These are phyloP conservation scores for Alternaria arborescens DNA, from an alignment of 2,329 filamentous ascomycete genomes.

Conservation along the genomic window DNA sequence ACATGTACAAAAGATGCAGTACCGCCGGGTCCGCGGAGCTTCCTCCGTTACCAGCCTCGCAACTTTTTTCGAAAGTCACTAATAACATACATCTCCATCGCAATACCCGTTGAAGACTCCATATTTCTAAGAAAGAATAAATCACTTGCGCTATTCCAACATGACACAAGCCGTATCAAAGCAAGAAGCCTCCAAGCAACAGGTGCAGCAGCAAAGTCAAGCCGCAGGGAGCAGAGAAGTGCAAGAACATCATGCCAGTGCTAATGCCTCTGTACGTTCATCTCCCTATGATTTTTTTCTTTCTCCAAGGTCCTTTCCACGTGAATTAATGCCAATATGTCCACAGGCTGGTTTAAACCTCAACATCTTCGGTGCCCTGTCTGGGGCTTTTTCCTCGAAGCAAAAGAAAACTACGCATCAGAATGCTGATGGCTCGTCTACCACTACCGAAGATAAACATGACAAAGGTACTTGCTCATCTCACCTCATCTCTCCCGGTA, in stretches of 20 bases:
- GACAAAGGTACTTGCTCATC: slow-evolving; percentile 31
- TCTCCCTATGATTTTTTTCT: background rate
- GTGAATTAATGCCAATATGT: background rate
- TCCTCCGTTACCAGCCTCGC: background rate
- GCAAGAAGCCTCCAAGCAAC: slow-evolving; percentile 21
- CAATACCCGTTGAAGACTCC: background rate
- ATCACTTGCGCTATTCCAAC: background rate
- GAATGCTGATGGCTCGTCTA: slow-evolving; percentile 36
- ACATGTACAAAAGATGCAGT: slow-evolving; percentile 11
- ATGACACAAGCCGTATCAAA: slow-evolving; percentile 39
- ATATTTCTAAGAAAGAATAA: too few relatives aligned
- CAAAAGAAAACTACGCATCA: slow-evolving; percentile 43
- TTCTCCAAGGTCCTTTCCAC: background rate
- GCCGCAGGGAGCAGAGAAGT: slow-evolving; percentile 33
- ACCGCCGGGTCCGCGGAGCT: background rate
- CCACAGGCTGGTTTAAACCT: slow-evolving; percentile 42
- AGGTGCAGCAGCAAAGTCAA: slow-evolving; percentile 34
- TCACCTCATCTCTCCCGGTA: background rate
- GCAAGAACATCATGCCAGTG: slow-evolving; percentile 42
- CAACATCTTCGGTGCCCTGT: slow-evolving; percentile 48
- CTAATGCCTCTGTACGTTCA: slow-evolving; percentile 40
- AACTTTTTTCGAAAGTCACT: background rate
- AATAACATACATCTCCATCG: background rate
- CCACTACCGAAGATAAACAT: slow-evolving; percentile 32
- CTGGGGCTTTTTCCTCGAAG: slow-evolving; percentile 41